Percentiles rank a stretch among this genome's conserved stretches.
phyloP scores from a whole-genome alignment of 1,284 basidiomycete genomes.

The Peniophora sp. region DNA sequence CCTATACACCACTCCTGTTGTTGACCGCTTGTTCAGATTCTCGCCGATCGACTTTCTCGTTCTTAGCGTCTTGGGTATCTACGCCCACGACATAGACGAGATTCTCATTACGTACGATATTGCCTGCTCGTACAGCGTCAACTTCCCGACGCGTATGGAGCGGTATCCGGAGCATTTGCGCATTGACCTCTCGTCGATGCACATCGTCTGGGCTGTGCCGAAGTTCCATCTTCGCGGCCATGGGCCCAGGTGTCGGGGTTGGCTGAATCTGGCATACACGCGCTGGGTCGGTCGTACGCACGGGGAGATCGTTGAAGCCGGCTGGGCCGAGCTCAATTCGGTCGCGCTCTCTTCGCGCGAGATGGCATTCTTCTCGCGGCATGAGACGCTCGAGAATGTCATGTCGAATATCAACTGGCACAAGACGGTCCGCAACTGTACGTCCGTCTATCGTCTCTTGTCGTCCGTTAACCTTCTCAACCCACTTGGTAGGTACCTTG shows the following conservation, averaged over 20 bases:
- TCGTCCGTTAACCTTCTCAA: background rate
- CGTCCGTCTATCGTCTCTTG: background rate
- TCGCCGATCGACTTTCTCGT: constrained; percentile 5
- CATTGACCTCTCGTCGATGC: no score
- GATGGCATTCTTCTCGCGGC: constrained; percentile 24
- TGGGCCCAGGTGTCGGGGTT: constrained; percentile 12
- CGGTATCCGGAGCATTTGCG: no score
- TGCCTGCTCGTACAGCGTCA: constrained; percentile 16
- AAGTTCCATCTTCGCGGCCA: constrained; percentile 26
- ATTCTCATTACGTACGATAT: constrained; percentile 20
- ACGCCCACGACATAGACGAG: background rate
- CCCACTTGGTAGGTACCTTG: background rate
- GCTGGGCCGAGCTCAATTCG: constrained; percentile 7
- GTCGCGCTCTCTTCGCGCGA: constrained; percentile 20
- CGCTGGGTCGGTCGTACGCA: constrained; percentile 20
- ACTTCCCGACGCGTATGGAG: constrained; percentile 8
- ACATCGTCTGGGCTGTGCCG: constrained; percentile 15
- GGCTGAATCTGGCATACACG: constrained; percentile 20
- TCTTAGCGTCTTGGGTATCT: no score
- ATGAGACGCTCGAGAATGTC: constrained; percentile 24
- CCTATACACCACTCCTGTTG: constrained; percentile 17
- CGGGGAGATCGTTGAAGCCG: constrained; percentile 27
- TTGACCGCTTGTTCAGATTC: constrained; percentile 18
- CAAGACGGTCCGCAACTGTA: constrained; percentile 13
- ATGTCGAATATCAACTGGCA: constrained; percentile 22